A percentile compares a stretch with the other conserved stretches of the same genome.
These are phyloP conservation scores for Acacia pycnantha DNA, from an alignment of 331 rosid species.

Conservation along the genomic window DNA sequence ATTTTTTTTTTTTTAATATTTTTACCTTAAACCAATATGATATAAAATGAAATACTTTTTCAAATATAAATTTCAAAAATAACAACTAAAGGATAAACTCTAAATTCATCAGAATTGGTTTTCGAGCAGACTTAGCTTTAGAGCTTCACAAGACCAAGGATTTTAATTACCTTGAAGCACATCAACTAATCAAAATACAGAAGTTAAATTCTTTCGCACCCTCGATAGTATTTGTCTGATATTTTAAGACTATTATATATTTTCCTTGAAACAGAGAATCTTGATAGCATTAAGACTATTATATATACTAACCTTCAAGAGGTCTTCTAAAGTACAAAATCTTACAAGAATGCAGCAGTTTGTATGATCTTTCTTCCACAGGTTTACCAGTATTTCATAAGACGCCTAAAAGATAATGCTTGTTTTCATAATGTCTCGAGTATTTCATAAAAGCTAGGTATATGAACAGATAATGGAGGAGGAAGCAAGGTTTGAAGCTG, in stretches of 20 bases:
- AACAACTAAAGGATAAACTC: not conserved
- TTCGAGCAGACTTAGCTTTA: no score
- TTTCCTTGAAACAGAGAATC: not conserved
- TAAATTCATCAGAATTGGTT: not conserved
- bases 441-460: not conserved
- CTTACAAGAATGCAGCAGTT: not conserved
- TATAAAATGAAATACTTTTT: no score
- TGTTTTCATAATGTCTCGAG: not conserved
- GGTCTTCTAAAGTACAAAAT: not conserved
- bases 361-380: not conserved
- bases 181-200: no score
- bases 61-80: no score
- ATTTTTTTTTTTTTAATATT: no score
- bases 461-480: conserved; percentile 75
- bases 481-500: conserved; percentile 85
- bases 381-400: no score
- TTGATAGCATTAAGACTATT: not conserved
- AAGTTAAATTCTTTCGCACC: no score
- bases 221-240: no score
- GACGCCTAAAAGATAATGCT: no score
- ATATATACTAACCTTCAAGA: not conserved
- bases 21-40: no score
- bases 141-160: not conserved
- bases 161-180: not conserved
- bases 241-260: no score